Percentiles rank a stretch among this genome's conserved stretches.
Evolutionary conservation across 2,329 filamentous ascomycete genomes (phyloP).

Genomic region (Metarhizium sp.): DNA sequence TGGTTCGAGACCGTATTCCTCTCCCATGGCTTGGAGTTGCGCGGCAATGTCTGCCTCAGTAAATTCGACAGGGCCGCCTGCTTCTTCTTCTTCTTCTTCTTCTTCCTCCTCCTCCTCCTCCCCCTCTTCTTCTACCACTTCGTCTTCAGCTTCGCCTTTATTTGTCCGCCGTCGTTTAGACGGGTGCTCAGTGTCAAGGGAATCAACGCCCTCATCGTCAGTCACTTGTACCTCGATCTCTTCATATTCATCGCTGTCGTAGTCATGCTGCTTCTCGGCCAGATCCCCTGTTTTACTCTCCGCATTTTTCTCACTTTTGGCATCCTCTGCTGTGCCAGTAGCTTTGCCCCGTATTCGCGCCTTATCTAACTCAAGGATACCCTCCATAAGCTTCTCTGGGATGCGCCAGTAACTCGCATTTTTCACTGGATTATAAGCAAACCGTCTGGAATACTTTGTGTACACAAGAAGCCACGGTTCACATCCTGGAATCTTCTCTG

Average conservation of each 20-base stretch:
- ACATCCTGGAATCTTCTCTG: slow-evolving; percentile 67
- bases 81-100: slow-evolving; percentile 26
- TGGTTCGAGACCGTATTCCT: slow-evolving; percentile 70
- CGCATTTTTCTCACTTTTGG: neutral
- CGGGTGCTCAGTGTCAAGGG: slow-evolving; percentile 20
- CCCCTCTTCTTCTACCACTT: slow-evolving; percentile 27
- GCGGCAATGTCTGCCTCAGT: slow-evolving; percentile 91
- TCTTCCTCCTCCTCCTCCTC: slow-evolving; percentile 34
- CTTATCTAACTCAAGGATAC: slow-evolving; percentile 63
- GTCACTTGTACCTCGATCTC: slow-evolving; percentile 55
- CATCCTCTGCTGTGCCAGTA: slow-evolving; percentile 13
- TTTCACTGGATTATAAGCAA: slow-evolving; percentile 80
- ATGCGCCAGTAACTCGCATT: slow-evolving; percentile 94
- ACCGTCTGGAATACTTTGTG: slow-evolving; percentile 80
- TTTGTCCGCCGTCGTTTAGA: slow-evolving; percentile 56
- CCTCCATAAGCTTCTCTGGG: slow-evolving; percentile 75
- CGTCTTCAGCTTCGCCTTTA: slow-evolving; percentile 31
- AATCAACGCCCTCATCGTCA: slow-evolving; percentile 35
- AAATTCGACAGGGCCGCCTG: slow-evolving; percentile 60
- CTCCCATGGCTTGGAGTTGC: slow-evolving; percentile 82
- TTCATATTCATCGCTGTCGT: slow-evolving; percentile 65
- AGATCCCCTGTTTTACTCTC: slow-evolving; percentile 11
- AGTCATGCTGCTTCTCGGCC: slow-evolving; percentile 22
- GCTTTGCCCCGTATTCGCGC: slow-evolving; percentile 56
- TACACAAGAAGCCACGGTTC: slow-evolving; percentile 89